Evolutionary conservation across 805 yeast species (phyloP).

Genomic region (Ogataea kodamae): DNA sequence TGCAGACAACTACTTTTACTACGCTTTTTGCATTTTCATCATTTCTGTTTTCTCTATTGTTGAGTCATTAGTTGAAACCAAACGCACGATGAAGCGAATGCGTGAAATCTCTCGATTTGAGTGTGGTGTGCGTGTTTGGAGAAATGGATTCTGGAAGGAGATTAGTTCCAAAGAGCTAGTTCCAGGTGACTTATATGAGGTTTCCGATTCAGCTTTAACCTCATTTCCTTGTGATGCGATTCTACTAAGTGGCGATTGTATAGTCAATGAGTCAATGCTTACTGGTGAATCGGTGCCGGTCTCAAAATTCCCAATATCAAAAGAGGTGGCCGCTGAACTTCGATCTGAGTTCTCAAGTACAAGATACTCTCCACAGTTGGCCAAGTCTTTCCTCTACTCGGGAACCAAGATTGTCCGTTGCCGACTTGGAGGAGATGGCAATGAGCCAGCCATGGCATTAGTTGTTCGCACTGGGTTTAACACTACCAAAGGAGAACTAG

Average conservation of each 20-base stretch:
- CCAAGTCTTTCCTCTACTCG: constrained; percentile 74
- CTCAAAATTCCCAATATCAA: constrained; percentile 65
- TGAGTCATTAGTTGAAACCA: constrained; percentile 85
- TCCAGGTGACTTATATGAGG: constrained; percentile 94
- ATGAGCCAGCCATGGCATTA: constrained; percentile 80
- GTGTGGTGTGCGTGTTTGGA: constrained; percentile 84
- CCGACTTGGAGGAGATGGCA: constrained; percentile 53
- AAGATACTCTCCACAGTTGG: constrained; percentile 58
- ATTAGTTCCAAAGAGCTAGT: constrained; percentile 74
- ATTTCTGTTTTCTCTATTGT: constrained; percentile 79
- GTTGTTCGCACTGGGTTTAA: constrained; percentile 88
- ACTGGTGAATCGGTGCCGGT: constrained; percentile 99
- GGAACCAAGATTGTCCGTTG: constrained; percentile 90
- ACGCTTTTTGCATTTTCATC: constrained; percentile 86
- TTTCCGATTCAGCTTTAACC: constrained; percentile 75
- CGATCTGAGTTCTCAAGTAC: constrained; percentile 53
- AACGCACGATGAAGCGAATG: constrained; percentile 64
- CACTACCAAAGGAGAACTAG: constrained; percentile 91
- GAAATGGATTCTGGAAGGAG: constrained; percentile 92
- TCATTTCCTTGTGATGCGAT: constrained; percentile 87
- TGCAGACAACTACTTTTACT: constrained; percentile 87
- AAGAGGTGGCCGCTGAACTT: constrained; percentile 56
- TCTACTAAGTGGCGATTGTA: constrained; percentile 85
- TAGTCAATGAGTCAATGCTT: constrained; percentile 95
- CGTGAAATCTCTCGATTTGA: constrained; percentile 67